Evolutionary conservation across 2,329 filamentous ascomycete genomes (phyloP).

Genomic region (Xylariaceae sp.): DNA sequence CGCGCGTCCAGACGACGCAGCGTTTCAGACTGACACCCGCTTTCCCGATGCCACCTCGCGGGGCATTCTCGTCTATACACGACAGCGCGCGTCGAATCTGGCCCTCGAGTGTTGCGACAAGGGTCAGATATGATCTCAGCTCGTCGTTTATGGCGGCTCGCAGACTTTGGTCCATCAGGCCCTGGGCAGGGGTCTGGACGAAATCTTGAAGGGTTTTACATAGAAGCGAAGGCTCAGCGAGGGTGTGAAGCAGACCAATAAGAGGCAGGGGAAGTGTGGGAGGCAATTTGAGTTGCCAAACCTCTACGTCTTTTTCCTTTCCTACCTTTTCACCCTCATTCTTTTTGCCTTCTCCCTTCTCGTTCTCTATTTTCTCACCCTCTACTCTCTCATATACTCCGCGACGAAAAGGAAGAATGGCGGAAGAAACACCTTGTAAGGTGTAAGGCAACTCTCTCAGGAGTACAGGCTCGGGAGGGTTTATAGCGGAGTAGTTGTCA

Average conservation of each 20-base stretch:
- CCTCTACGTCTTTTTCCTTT: too few species aligned
- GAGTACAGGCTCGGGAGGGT: conserved; percentile 62
- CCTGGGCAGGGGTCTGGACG: conserved; percentile 74
- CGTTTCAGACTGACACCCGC: conserved; percentile 90
- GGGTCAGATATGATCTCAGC: conserved; percentile 79
- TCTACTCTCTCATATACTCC: too few species aligned
- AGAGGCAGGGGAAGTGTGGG: conserved; percentile 76
- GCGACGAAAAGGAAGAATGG: conserved; percentile 73
- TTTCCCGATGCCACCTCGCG: conserved; percentile 71
- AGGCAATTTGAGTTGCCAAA: conserved; percentile 70
- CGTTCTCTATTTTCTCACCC: too few species aligned
- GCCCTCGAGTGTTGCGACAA: conserved; percentile 87
- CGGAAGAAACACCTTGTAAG: conserved; percentile 85
- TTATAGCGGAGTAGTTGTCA: conserved; percentile 52
- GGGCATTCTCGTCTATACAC: conserved; percentile 64
- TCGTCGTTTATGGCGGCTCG: conserved; percentile 81
- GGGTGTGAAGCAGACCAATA: conserved; percentile 78
- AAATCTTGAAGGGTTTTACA: conserved; percentile 79
- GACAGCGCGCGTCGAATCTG: conserved; percentile 83
- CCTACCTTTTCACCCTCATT: too few species aligned
- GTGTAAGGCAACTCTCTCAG: conserved; percentile 86
- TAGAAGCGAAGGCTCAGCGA: conserved; percentile 90
- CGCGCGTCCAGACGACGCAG: conserved; percentile 95
- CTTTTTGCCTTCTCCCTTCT: too few species aligned
- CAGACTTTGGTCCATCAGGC: conserved; percentile 87